Base-by-base conservation (phyloP, 2,329 filamentous ascomycete species). In the Diaporthe nobilis region DNA sequence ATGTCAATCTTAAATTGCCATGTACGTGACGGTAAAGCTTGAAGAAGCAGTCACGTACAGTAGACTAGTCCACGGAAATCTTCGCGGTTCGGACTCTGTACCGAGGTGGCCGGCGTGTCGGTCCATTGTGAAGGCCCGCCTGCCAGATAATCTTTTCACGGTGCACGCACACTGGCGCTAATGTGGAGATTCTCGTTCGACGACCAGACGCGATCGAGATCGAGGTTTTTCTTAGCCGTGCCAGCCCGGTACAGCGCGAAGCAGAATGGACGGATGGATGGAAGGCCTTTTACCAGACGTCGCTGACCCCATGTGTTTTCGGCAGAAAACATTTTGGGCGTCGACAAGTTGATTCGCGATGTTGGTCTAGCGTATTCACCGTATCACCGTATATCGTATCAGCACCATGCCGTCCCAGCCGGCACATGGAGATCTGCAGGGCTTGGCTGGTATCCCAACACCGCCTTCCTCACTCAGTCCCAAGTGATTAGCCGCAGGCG, bases 1-100 rank as follows among this genome's bases (percentile, higher is more conserved):
- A 70, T 53, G 49, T 31, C 47, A 55, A 42, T 42, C 9, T 55
- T 25, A 55, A 55, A 25, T 70, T 55, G 34, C 15, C 49, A 37
- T 67, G 25, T 28, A 42, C 17, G 31, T 53, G 25, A 55, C 8
- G 17, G 37, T 37, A 34, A 55, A 37, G 22, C 15, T 57, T 49
- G 61, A 42, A 22, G 10, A 22, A 42, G 39, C 49, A 49, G 31
- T 28, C 15, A 25, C 28, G 6, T 49, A 58, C 9, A 34, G 58
- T 61, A 28, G 25, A 55, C 25, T 49, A 20, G 20, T 49, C 13
- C 47, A 39, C n/a, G 25, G n/a, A 39, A 72, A 28, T 25, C n/a
- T 73, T 73, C 71, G 58, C 71, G 71, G 25, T n/a, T 57, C 47
- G 71, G 71, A 47, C 58, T 55, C 58, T 31, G 57, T 31, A 73